Conservation (phyloP, 768 basidiomycete genomes). For the Tricholoma hemisulphureum region DNA sequence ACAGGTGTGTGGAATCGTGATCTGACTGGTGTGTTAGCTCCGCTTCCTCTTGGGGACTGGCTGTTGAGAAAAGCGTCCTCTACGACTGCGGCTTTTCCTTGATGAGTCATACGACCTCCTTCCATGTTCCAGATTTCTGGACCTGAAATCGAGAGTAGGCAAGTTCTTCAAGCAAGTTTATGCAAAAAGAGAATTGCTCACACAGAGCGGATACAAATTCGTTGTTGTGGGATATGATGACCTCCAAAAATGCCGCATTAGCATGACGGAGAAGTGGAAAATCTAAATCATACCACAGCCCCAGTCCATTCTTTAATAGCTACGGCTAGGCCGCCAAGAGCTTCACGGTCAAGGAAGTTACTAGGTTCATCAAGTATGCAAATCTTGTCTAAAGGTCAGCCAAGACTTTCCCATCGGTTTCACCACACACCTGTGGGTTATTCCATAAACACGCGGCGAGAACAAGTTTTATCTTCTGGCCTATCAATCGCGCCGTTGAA, state of each 20-base stretch:
- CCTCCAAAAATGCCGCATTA: slow-evolving; percentile 36
- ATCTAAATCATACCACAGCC: slow-evolving; percentile 60
- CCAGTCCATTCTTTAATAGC: slow-evolving; percentile 96
- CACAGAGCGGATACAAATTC: slow-evolving; percentile 84
- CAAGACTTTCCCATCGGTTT: background rate
- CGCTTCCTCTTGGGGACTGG: slow-evolving; percentile 70
- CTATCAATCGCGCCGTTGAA: slow-evolving; percentile 34
- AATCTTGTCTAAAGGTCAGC: slow-evolving; percentile 38
- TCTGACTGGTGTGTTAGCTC: slow-evolving; percentile 64
- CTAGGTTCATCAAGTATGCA: slow-evolving; percentile 88
- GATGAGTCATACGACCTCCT: slow-evolving; percentile 76
- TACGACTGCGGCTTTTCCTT: slow-evolving; percentile 83
- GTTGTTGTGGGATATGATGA: slow-evolving; percentile 95
- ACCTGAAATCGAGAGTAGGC: slow-evolving; percentile 41
- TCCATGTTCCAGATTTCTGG: slow-evolving; percentile 97
- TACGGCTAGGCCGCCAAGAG: slow-evolving; percentile 89
- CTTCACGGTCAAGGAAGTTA: slow-evolving; percentile 97
- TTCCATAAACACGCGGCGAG: slow-evolving; percentile 96
- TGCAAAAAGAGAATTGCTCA: slow-evolving; percentile 37
- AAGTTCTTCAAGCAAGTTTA: slow-evolving; percentile 1
- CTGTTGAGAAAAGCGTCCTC: slow-evolving; percentile 80
- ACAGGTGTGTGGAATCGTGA: slow-evolving; percentile 71
- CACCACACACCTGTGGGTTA: slow-evolving; percentile 75
- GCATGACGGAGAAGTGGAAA: background rate
- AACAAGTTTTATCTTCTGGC: slow-evolving; percentile 96